Evolutionary conservation across 495 filamentous ascomycete species (phyloP), one percentile per base, ranked within the genome.

Genomic region (Penicillium egyptiacum): DNA sequence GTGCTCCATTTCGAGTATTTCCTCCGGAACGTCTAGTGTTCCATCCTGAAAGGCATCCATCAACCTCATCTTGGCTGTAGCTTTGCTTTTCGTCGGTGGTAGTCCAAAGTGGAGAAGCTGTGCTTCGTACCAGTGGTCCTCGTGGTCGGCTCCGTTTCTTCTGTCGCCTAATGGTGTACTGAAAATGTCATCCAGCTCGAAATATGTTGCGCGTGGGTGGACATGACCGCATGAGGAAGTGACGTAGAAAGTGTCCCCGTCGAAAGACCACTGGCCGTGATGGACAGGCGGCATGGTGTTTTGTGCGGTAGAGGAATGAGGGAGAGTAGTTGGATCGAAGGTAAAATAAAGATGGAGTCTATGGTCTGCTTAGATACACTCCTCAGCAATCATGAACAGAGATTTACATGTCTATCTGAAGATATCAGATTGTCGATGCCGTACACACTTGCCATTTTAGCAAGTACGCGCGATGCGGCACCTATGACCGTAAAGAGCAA

Each of bases 41-140:
- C 69, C 75, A 17, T 54, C 53, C 46, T 78, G 78, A 47, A 84
- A 57, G 19, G 78, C 79, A 54, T 83, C 78, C 30, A 76, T 72
- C 5, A 87, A 68, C 28, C 81, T 67, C 74, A 81, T 80, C 64
- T 83, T 80, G 20, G 83, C 81, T 0, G 75, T 76, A 5, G 78
- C 78, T 61, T 86, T 84, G 28, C 70, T 72, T 60, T 80, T 81
- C 37, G 79, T 81, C 1, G 71, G 72, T 16, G 66, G 72, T 0
- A 87, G 64, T 4, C 81, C 82, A 67, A 85, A 85, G 51, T 87
- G 82, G 3, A 83, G 61, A 20, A 85, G 71, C 51, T 86, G 82
- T 4, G 82, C 82, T 53, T 80, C 76, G 49, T 81, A 85, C 79
- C 77, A 85, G 54, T 82, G 81, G 6, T 69, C 77, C 0, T 78